Evolutionary conservation across 2,329 filamentous ascomycete genomes (phyloP), one percentile per base, ranked within the genome.

Genomic region (Rhexocercosporidium sp.): DNA sequence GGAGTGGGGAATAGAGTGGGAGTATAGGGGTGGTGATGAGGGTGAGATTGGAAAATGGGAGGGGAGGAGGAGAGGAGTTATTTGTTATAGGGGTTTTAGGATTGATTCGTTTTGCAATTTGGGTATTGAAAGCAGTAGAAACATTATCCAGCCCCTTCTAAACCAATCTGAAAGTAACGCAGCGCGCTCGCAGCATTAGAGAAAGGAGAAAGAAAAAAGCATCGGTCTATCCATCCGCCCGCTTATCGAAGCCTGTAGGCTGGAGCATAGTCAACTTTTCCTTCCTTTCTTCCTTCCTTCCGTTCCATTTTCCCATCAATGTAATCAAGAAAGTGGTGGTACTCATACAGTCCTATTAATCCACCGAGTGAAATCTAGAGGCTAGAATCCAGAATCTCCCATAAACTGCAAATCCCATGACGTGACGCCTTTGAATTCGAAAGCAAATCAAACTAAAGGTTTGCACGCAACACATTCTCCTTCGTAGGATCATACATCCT

Each of bases 401-500:
- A 54, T 29, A 27, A 31, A 54, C 51, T n/a, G 16, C 16, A 20
- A 18, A 44, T 44, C 41, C 41, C 41, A 6, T 44, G 41, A 44
- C 16, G 41, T 44, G 41, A 18, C 41, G n/a, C 27, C 22, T 16
- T 11, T 22, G 47, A 59, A 22, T 16, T 11, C 16, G 47, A 59
- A 22, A 7, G 18, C 27, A 31, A 9, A 16, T 1, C 14, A 6
- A 49, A 31, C 41, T 25, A 54, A 54, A 62, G 60, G 18, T 53
- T 49, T 9, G 41, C 63, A 39, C 47, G 29, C 25, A 44, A 53
- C 18, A 60, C 7, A 14, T 12, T 16, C 27, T 65, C 66, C 62
- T 66, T 67, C 5, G 64, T 72, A 25, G 92, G 85, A 67, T 90
- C 82, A 90, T 92, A 94, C 91, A 94, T 94, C 80, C 92, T 90